Percentiles rank a stretch among this genome's conserved stretches.
Evolutionary conservation across 768 basidiomycete genomes (phyloP).

Genomic region (Lactarius deliciosus): DNA sequence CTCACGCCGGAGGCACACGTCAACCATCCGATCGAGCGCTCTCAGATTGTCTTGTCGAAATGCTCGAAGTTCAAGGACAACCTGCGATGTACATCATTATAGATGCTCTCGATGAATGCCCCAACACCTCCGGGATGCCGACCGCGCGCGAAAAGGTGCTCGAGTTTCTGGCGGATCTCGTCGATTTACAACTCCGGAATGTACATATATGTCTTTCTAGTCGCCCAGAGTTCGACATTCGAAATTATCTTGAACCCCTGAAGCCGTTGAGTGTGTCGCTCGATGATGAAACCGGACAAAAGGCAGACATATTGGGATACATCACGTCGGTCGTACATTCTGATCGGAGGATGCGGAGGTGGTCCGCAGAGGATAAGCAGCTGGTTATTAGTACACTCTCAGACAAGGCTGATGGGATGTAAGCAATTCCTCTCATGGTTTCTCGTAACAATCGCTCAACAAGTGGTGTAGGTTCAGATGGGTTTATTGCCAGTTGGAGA

Average conservation of each 20-base stretch:
- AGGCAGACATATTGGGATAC: not conserved
- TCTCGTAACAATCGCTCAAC: too few relatives aligned
- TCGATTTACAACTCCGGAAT: not conserved
- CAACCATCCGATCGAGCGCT: too few relatives aligned
- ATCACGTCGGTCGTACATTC: not conserved
- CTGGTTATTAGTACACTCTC: constrained; percentile 3
- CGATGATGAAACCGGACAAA: not conserved
- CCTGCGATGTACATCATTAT: too few relatives aligned
- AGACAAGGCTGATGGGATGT: constrained; percentile 6
- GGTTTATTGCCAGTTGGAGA: constrained; percentile 7
- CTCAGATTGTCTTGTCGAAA: too few relatives aligned
- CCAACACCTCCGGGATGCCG: too few relatives aligned
- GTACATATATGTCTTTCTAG: not conserved
- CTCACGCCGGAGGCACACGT: too few relatives aligned
- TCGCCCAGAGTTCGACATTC: not conserved
- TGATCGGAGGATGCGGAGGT: not conserved
- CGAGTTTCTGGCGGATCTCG: not conserved
- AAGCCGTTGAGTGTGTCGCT: not conserved
- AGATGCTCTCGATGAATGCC: not conserved
- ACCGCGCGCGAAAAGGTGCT: not conserved
- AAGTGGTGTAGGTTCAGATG: constrained; percentile 4
- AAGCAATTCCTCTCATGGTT: not conserved
- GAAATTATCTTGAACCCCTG: not conserved
- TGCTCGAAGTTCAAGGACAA: too few relatives aligned
- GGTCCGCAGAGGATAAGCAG: constrained; percentile 1